Conservation (phyloP, 176 grass and related monocot species). For the Puya raimondii region DNA sequence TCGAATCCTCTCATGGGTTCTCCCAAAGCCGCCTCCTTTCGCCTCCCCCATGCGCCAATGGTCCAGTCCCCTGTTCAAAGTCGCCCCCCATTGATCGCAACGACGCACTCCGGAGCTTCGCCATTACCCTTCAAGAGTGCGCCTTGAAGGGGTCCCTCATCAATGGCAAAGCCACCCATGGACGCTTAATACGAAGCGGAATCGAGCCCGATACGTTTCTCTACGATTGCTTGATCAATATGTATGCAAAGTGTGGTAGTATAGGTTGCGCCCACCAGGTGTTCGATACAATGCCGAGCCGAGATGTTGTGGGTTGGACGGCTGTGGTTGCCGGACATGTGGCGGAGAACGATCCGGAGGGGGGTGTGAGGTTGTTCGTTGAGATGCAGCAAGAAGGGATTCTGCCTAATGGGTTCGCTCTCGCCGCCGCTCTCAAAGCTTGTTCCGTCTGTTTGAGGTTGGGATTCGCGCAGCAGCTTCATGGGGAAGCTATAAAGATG, state of each 20-base stretch:
- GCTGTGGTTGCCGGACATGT: slow-evolving; percentile 17
- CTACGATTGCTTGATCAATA: slow-evolving; percentile 16
- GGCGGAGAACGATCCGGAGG: background rate
- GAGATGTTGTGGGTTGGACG: slow-evolving; percentile 25
- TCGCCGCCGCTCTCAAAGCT: slow-evolving; percentile 20
- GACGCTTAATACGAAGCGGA: slow-evolving; percentile 18
- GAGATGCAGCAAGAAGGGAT: slow-evolving; percentile 9
- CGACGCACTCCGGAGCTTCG: slow-evolving; percentile 11
- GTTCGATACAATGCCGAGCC: slow-evolving; percentile 44
- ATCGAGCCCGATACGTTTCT: slow-evolving; percentile 20
- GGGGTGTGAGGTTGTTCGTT: slow-evolving; percentile 13
- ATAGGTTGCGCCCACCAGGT: slow-evolving; percentile 9
- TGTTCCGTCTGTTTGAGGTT: slow-evolving; percentile 13
- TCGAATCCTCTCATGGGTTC: background rate
- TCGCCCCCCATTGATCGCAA: background rate
- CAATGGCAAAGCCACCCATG: slow-evolving; percentile 26
- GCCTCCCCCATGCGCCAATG: background rate
- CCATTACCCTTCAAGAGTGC: slow-evolving; percentile 19
- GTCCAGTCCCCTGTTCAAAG: background rate
- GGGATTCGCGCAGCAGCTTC: slow-evolving; percentile 24
- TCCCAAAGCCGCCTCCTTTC: background rate
- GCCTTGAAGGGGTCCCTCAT: slow-evolving; percentile 8
- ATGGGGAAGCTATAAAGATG: slow-evolving; percentile 21
- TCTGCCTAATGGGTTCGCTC: slow-evolving; percentile 15
- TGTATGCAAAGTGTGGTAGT: slow-evolving; percentile 15